Evolutionary conservation across 257 asterid species (phyloP).

Genomic region (Nicotiana obtusifolia): DNA sequence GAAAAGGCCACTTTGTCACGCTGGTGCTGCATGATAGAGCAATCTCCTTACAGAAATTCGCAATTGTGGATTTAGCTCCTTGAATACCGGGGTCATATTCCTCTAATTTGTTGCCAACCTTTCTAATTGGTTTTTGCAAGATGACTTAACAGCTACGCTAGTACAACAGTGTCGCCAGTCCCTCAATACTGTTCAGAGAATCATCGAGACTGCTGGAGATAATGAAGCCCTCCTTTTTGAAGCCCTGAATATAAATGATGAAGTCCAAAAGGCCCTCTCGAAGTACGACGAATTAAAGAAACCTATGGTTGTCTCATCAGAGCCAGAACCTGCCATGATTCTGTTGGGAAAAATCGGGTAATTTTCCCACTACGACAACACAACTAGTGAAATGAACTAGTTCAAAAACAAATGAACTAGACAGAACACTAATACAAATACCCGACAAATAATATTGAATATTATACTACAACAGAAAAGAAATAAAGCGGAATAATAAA

Average conservation of each 20-base stretch:
- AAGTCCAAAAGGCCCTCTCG: constrained; percentile 70
- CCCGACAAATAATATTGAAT: too few relatives aligned
- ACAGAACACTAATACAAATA: too few relatives aligned
- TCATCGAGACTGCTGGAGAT: constrained; percentile 78
- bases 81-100: background rate
- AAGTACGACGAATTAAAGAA: constrained; percentile 75
- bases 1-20: background rate
- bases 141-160: constrained; percentile 74
- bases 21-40: background rate
- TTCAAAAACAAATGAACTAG: too few relatives aligned
- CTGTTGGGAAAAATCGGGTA: too few relatives aligned
- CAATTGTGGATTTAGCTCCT: background rate
- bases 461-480: too few relatives aligned
- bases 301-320: constrained; percentile 47
- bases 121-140: constrained; percentile 35
- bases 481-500: too few relatives aligned
- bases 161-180: constrained; percentile 80
- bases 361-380: too few relatives aligned
- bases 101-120: background rate
- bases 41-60: background rate
- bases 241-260: constrained; percentile 91
- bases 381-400: too few relatives aligned
- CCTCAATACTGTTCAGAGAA: constrained; percentile 68
- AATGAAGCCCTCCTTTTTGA: constrained; percentile 91
- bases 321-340: constrained; percentile 89